Conservation (phyloP, 75 land plant species). For the Pseudotsuga menziesii region DNA sequence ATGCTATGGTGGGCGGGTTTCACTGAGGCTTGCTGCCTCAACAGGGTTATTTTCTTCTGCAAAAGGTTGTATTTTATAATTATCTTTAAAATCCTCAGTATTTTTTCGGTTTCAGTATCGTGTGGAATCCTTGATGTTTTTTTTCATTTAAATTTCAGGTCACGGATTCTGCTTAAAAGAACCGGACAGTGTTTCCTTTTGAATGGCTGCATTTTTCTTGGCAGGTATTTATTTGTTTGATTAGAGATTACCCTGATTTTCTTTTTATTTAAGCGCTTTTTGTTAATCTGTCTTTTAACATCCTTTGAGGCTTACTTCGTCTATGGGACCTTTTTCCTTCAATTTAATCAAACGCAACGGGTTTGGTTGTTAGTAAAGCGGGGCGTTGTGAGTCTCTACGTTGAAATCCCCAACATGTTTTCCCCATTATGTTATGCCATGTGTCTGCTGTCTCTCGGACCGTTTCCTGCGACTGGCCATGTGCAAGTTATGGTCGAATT, state of each 20-base stretch:
- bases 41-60: slow-evolving; percentile 57
- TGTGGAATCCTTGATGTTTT: neutral
- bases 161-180: slow-evolving; percentile 52
- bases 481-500: too few species aligned
- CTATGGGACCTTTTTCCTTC: neutral
- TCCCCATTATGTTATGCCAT: too few species aligned
- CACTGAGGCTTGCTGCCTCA: slow-evolving; percentile 77
- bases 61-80: slow-evolving; percentile 27
- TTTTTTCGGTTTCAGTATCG: neutral
- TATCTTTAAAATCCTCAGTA: neutral
- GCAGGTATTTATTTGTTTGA: slow-evolving; percentile 48
- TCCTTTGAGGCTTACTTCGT: too few species aligned
- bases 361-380: too few species aligned
- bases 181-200: slow-evolving; percentile 90
- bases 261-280: too few species aligned
- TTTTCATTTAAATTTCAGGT: slow-evolving; percentile 30
- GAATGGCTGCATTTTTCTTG: slow-evolving; percentile 82
- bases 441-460: too few species aligned
- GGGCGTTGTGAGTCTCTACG: too few species aligned
- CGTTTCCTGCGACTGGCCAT: too few species aligned
- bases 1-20: slow-evolving; percentile 74
- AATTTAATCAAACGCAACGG: neutral
- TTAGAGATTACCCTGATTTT: too few species aligned
- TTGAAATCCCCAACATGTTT: too few species aligned
- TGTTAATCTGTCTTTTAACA: too few species aligned